A percentile compares a stretch with the other conserved stretches of the same genome.
These are phyloP conservation scores for Saccharomycopsis selenospora DNA, from an alignment of 805 yeast genomes.

Conservation along the genomic window DNA sequence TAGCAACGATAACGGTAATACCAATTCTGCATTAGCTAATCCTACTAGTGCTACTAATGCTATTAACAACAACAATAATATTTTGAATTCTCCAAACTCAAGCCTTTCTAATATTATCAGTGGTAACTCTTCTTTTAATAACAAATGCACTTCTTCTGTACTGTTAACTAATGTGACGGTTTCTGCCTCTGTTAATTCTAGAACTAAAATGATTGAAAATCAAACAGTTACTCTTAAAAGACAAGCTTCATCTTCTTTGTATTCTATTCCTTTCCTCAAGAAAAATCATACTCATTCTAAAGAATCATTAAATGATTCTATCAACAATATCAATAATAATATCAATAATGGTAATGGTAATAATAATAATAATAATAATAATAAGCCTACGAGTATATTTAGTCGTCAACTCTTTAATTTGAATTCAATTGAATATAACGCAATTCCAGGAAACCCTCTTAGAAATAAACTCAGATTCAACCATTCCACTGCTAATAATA, in stretches of 20 bases:
- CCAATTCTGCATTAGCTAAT: background rate
- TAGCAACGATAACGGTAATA: background rate
- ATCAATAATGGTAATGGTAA: background rate
- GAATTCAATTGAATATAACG: slow-evolving; percentile 7
- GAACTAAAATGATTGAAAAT: slow-evolving; percentile 21
- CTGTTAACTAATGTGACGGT: slow-evolving; percentile 21
- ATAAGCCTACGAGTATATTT: background rate
- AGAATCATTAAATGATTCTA: background rate
- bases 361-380: background rate
- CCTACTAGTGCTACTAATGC: background rate
- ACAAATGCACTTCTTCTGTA: slow-evolving; percentile 15
- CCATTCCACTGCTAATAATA: background rate
- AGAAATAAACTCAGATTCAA: background rate
- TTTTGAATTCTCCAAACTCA: background rate
- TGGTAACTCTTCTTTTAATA: background rate
- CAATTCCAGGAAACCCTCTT: background rate
- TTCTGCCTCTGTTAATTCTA: slow-evolving; percentile 18
- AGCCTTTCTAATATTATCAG: background rate
- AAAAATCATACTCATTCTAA: slow-evolving; percentile 3
- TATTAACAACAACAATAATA: background rate
- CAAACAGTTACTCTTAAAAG: slow-evolving; percentile 20
- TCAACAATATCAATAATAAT: too few relatives aligned
- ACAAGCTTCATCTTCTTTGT: slow-evolving; percentile 14
- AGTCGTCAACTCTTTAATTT: slow-evolving; percentile 2
- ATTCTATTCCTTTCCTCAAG: slow-evolving; percentile 6